phyloP scores from a whole-genome alignment of 2,329 filamentous ascomycete genomes.

The Ceratocystis harringtonii region DNA sequence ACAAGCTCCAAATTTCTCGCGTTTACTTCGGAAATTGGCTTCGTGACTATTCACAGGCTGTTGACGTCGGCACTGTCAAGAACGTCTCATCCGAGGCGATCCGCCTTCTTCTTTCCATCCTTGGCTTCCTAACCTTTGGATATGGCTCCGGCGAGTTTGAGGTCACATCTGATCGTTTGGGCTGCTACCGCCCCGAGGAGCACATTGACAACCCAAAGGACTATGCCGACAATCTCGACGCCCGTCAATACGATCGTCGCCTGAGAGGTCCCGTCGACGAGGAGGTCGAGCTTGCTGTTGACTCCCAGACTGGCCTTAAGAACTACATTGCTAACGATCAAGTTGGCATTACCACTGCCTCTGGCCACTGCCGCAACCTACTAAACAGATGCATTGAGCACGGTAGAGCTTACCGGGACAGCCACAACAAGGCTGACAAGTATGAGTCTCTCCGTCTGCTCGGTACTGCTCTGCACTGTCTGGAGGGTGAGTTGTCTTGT shows the following conservation, averaged over 20 bases:
- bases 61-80: conserved; percentile 86
- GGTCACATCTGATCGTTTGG: conserved; percentile 64
- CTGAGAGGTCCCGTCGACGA: conserved; percentile 75
- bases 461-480: conserved; percentile 76
- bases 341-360: conserved; percentile 65
- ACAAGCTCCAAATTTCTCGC: conserved; percentile 71
- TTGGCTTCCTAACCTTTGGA: conserved; percentile 79
- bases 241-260: conserved; percentile 63
- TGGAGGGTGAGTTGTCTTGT: conserved; percentile 45
- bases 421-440: conserved; percentile 52
- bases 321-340: conserved; percentile 88
- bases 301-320: conserved; percentile 65
- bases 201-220: conserved; percentile 68
- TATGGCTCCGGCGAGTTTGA: conserved; percentile 80
- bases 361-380: conserved; percentile 57
- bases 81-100: conserved; percentile 82
- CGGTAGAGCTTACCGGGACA: conserved; percentile 52
- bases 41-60: conserved; percentile 80
- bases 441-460: conserved; percentile 76
- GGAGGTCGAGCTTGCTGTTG: conserved; percentile 59
- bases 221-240: conserved; percentile 80
- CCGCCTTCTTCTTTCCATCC: conserved; percentile 71
- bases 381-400: conserved; percentile 63
- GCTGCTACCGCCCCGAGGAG: conserved; percentile 65
- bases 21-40: conserved; percentile 98